These are phyloP conservation scores for Pseudonitzschia delicatissima DNA, from an alignment of 108 stramenopile species.

Conservation along the genomic window DNA sequence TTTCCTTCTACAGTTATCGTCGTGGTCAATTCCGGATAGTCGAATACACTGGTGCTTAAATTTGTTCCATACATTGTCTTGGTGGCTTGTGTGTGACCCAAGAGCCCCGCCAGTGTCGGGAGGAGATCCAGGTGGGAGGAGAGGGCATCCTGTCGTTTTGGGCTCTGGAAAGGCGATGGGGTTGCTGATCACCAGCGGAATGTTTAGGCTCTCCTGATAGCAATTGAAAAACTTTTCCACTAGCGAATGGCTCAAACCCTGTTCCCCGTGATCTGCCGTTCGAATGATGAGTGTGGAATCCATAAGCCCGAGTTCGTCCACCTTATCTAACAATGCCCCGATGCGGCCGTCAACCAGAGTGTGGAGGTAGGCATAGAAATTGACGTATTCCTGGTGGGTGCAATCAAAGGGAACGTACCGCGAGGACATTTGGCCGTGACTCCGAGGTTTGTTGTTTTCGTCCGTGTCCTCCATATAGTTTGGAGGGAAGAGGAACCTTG, in stretches of 20 bases:
- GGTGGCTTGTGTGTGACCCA: not conserved
- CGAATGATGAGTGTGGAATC: slow-evolving; percentile 52
- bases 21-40: slow-evolving; percentile 17
- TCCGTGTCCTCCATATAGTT: slow-evolving; percentile 29
- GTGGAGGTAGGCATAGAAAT: slow-evolving; percentile 51
- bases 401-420: slow-evolving; percentile 22
- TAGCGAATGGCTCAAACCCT: slow-evolving; percentile 46
- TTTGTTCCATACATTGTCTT: too few species aligned
- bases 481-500: slow-evolving; percentile 25
- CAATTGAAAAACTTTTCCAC: slow-evolving; percentile 55
- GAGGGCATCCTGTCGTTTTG: slow-evolving; percentile 7
- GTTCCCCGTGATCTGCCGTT: slow-evolving; percentile 62
- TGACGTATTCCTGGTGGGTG: slow-evolving; percentile 45
- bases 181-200: slow-evolving; percentile 53
- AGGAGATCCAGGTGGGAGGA: slow-evolving; percentile 30
- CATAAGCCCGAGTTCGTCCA: slow-evolving; percentile 39
- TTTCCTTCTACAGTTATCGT: not conserved
- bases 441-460: slow-evolving; percentile 25
- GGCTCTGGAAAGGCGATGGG: slow-evolving; percentile 41
- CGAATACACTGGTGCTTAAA: slow-evolving; percentile 17
- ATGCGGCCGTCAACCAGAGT: slow-evolving; percentile 48
- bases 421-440: slow-evolving; percentile 20
- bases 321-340: slow-evolving; percentile 34
- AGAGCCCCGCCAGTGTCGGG: slow-evolving; percentile 17
- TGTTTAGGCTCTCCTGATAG: slow-evolving; percentile 55